Evolutionary conservation across 805 yeast species (phyloP).

Genomic region (Saccharomycopsis vini): DNA sequence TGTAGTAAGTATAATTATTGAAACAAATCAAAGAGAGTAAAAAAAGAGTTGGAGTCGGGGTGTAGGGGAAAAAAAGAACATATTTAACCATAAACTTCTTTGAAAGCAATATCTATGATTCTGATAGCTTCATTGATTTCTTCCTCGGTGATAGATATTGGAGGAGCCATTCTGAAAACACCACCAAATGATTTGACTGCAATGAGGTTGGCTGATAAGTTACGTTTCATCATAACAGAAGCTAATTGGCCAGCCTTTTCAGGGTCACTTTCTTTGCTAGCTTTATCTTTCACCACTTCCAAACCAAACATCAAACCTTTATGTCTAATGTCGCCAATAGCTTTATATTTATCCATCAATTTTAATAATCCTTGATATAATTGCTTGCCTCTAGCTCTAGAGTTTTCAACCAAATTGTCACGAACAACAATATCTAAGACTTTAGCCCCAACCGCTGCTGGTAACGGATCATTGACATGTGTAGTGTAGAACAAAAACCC

Average conservation of each 20-base stretch:
- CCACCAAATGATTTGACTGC: slow-evolving; percentile 23
- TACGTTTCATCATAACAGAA: slow-evolving; percentile 20
- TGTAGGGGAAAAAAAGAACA: too few relatives aligned
- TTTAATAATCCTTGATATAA: slow-evolving; percentile 21
- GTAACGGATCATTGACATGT: slow-evolving; percentile 26
- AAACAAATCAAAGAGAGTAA: too few relatives aligned
- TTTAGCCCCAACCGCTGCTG: slow-evolving; percentile 26
- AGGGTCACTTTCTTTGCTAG: slow-evolving; percentile 19
- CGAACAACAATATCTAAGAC: slow-evolving; percentile 26
- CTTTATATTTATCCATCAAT: slow-evolving; percentile 13
- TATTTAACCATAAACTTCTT: slow-evolving; percentile 10
- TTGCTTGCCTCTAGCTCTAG: slow-evolving; percentile 24
- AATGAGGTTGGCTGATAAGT: slow-evolving; percentile 25
- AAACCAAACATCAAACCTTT: slow-evolving; percentile 22
- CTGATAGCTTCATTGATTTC: slow-evolving; percentile 21
- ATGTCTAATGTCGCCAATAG: slow-evolving; percentile 22
- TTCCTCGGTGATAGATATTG: slow-evolving; percentile 22
- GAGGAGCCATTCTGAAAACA: slow-evolving; percentile 25
- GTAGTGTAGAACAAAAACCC: slow-evolving; percentile 25
- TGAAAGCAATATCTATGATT: slow-evolving; percentile 20
- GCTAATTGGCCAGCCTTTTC: slow-evolving; percentile 16
- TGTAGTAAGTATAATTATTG: too few relatives aligned
- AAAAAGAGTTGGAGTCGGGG: too few relatives aligned
- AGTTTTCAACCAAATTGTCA: slow-evolving; percentile 23
- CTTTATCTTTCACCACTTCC: slow-evolving; percentile 20